Base-by-base conservation (phyloP, 2,329 filamentous ascomycete genomes). In the Ceratocystiopsis minuta region DNA sequence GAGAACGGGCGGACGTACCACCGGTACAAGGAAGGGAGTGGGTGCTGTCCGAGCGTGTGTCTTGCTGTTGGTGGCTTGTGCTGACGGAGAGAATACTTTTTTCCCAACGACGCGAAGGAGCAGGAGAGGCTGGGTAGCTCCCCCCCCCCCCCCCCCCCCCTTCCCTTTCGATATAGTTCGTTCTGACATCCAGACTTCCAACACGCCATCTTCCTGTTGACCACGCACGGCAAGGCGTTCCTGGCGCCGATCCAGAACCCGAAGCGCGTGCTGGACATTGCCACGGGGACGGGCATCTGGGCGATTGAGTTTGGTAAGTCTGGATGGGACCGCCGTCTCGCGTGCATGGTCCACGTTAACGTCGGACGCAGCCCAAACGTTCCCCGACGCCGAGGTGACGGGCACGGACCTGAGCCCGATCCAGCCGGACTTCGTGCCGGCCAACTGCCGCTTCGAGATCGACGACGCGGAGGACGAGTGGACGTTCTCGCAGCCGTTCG, bases 281-380 rank as follows among this genome's bases (percentile, higher is more conserved):
- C 65, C 38, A 70, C 67, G 1, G 67, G 70, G 47, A 70, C 68
- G 34, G 67, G 67, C 37, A 73, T 74, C 56, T 81, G 78, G 78
- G 73, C 75, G 13, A 75, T 82, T 46, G 71, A 79, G 50, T 70
- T 82, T 61, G 75, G 72, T 51, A 15, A 17, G 39, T 40, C 17
- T 36, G n/a, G n/a, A n/a, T n/a, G n/a, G n/a, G n/a, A n/a, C n/a
- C n/a, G n/a, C n/a, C n/a, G n/a, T n/a, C n/a, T n/a, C n/a, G n/a
- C n/a, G n/a, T n/a, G n/a, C n/a, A n/a, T n/a, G n/a, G n/a, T n/a
- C n/a, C n/a, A n/a, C n/a, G n/a, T n/a, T n/a, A n/a, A n/a, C n/a
- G n/a, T n/a, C n/a, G n/a, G n/a, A n/a, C n/a, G n/a, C 20, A 44
- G 46, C 46, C 12, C 35, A 38, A 3, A 32, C 41, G n/a, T 48